Evolutionary conservation across 2,329 filamentous ascomycete species (phyloP).

Genomic region (Fusarium abutilonis): DNA sequence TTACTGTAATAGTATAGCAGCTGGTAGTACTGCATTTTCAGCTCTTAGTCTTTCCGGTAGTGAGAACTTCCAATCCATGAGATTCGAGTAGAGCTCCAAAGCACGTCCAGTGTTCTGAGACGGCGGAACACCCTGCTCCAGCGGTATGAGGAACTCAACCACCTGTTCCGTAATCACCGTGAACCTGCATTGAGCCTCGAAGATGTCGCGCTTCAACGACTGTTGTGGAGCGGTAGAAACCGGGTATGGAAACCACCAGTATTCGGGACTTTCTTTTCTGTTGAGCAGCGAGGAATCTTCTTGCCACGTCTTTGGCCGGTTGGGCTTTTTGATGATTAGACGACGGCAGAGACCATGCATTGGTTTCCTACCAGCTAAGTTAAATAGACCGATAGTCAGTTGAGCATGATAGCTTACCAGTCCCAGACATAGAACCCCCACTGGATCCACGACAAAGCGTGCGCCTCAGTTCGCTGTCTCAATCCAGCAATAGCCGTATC

Average conservation of each 20-base stretch:
- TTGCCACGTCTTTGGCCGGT: conserved; percentile 16
- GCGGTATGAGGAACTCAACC: conserved; percentile 20
- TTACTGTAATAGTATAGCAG: conserved; percentile 24
- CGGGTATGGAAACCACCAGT: conserved; percentile 34
- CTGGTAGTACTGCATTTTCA: conserved; percentile 19
- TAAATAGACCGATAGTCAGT: background rate
- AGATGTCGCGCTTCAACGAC: conserved; percentile 24
- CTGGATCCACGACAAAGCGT: conserved; percentile 32
- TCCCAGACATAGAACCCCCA: conserved; percentile 35
- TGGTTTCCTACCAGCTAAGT: conserved; percentile 19
- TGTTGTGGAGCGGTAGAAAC: conserved; percentile 8
- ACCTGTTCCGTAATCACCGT: conserved; percentile 27
- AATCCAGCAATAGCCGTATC: conserved; percentile 24
- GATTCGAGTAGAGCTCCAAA: conserved; percentile 9
- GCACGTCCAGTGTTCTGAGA: background rate
- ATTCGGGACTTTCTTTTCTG: conserved; percentile 16
- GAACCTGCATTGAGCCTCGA: conserved; percentile 25
- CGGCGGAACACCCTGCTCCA: conserved; percentile 3
- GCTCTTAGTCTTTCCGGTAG: conserved; percentile 20
- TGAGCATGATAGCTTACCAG: conserved; percentile 10
- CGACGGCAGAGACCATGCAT: conserved; percentile 30
- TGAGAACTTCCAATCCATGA: conserved; percentile 31
- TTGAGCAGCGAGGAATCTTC: conserved; percentile 8
- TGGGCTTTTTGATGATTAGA: conserved; percentile 9
- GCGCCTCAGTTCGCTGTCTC: conserved; percentile 21